Conservation (phyloP, 2,329 filamentous ascomycete genomes). For the Cercospora nicotianae region DNA sequence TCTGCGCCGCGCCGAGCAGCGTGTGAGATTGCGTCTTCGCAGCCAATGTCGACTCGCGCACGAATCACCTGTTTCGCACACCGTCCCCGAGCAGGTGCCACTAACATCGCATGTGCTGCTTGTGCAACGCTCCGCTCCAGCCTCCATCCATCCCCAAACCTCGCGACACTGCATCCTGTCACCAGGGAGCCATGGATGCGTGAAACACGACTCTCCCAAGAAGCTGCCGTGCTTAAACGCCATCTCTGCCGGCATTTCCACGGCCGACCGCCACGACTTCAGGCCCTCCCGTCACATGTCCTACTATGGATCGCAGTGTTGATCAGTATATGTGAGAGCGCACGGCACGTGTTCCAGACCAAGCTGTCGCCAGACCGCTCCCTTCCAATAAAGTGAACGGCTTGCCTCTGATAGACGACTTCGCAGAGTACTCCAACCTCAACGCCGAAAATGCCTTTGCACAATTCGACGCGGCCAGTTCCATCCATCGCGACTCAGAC, state of each 20-base stretch:
- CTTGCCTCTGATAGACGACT: neutral
- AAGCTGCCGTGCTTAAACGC: neutral
- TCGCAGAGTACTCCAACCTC: neutral
- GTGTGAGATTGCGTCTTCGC: neutral
- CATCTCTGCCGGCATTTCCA: neutral
- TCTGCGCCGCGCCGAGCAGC: neutral
- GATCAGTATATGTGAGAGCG: neutral
- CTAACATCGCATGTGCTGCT: neutral
- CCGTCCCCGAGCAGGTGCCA: neutral
- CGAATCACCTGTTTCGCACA: neutral
- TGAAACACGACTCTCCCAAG: constrained; percentile 3
- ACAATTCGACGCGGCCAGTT: neutral
- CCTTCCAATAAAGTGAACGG: neutral
- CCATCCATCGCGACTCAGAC: neutral
- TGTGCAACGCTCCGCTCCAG: neutral
- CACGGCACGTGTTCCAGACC: constrained; percentile 6
- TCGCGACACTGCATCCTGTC: neutral
- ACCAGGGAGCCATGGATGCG: neutral
- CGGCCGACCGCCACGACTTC: neutral
- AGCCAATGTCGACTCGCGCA: neutral
- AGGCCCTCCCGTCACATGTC: neutral
- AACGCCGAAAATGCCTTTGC: neutral
- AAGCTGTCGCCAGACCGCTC: neutral
- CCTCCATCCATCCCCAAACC: neutral
- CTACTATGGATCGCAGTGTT: neutral